These are phyloP conservation scores for Rhinocladiella mackenziei DNA, from an alignment of 2,329 filamentous ascomycete species.

Conservation along the genomic window DNA sequence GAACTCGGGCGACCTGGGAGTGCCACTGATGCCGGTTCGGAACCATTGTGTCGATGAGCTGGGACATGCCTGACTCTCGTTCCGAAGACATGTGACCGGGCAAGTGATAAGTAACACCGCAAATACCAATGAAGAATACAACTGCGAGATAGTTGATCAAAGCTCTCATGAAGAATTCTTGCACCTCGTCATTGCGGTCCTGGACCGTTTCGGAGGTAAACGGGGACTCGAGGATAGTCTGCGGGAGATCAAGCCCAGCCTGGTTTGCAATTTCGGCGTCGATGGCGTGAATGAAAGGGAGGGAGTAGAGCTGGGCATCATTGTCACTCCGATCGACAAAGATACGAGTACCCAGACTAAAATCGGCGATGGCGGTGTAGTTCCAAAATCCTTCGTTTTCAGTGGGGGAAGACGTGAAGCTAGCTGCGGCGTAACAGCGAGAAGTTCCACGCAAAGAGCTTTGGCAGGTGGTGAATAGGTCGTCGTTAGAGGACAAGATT, in stretches of 20 bases:
- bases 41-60: conserved; percentile 88
- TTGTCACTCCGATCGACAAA: conserved; percentile 63
- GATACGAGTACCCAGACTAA: conserved; percentile 62
- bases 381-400: conserved; percentile 75
- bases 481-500: conserved; percentile 51
- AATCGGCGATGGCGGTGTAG: conserved; percentile 77
- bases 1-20: conserved; percentile 69
- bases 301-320: conserved; percentile 69
- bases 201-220: conserved; percentile 69
- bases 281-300: conserved; percentile 75
- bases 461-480: conserved; percentile 60
- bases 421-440: conserved; percentile 67
- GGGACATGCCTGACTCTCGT: conserved; percentile 80
- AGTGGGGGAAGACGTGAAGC: conserved; percentile 70
- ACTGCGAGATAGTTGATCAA: conserved; percentile 74
- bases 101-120: conserved; percentile 81
- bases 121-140: conserved; percentile 72
- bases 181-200: conserved; percentile 63
- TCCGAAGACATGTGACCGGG: conserved; percentile 82
- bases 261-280: conserved; percentile 61
- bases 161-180: conserved; percentile 65
- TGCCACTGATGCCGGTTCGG: conserved; percentile 70
- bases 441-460: conserved; percentile 64
- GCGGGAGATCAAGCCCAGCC: conserved; percentile 47
- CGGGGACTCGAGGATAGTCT: conserved; percentile 59